A percentile compares a stretch with the other conserved stretches of the same genome.
phyloP scores from a whole-genome alignment of 2,329 filamentous ascomycete species.

The Colletotrichum higginsianum region DNA sequence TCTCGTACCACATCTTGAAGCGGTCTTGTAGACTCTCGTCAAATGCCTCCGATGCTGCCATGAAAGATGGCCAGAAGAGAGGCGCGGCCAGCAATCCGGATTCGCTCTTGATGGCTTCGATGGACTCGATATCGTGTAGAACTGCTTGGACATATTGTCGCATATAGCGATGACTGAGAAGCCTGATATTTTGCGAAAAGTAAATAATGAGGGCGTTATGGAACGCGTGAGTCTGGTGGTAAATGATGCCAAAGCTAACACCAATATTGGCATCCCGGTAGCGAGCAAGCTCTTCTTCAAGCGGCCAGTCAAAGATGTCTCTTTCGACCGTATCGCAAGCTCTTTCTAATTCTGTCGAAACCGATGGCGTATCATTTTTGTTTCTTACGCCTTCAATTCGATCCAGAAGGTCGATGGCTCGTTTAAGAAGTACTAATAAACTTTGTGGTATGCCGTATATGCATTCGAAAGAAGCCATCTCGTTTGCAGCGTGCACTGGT shows the following conservation, averaged over 20 bases:
- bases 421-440: conserved; percentile 34
- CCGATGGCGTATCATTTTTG: background rate
- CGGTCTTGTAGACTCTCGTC: conserved; percentile 42
- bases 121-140: conserved; percentile 43
- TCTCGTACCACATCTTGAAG: conserved; percentile 44
- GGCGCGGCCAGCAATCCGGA: conserved; percentile 44
- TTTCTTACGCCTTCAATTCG: conserved; percentile 4
- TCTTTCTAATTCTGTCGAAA: conserved; percentile 5
- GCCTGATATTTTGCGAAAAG: conserved; percentile 44
- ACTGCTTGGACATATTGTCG: conserved; percentile 43
- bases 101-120: conserved; percentile 45
- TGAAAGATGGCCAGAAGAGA: conserved; percentile 47
- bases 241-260: conserved; percentile 35
- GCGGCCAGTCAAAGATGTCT: conserved; percentile 40
- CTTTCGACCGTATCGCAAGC: conserved; percentile 31
- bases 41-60: conserved; percentile 45
- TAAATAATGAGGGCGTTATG: conserved; percentile 49
- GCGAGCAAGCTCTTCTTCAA: conserved; percentile 1
- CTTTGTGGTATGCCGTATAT: conserved; percentile 44
- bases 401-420: conserved; percentile 30
- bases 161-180: conserved; percentile 43
- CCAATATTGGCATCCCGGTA: background rate
- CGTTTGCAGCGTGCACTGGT: conserved; percentile 3
- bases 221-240: conserved; percentile 42
- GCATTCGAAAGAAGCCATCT: conserved; percentile 38